Evolutionary conservation across 371 early-diverging fungal genomes (phyloP).

Genomic region (Cladochytrium tenue): DNA sequence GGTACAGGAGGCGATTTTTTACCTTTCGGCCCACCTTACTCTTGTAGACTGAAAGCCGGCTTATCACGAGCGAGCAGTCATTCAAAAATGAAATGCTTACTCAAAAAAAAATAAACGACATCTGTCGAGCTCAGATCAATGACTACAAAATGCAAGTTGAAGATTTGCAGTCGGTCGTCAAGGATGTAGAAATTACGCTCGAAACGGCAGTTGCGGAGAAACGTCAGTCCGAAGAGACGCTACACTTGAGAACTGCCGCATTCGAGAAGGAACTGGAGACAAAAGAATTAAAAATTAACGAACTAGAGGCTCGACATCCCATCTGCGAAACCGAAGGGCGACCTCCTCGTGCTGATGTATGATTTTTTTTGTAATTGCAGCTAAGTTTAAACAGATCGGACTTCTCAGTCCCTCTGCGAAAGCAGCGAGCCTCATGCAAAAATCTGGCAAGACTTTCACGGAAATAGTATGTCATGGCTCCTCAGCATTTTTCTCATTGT

Average conservation of each 20-base stretch:
- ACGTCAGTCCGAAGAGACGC: constrained; percentile 30
- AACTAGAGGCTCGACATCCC: constrained; percentile 12
- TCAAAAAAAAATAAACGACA: constrained; percentile 59
- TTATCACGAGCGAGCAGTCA: constrained; percentile 54
- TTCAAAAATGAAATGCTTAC: constrained; percentile 70
- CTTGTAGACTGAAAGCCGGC: constrained; percentile 46
- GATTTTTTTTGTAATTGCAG: background rate
- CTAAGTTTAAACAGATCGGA: background rate
- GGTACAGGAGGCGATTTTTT: constrained; percentile 17
- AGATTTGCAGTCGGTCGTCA: constrained; percentile 16
- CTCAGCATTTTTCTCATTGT: background rate
- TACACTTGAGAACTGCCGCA: constrained; percentile 22
- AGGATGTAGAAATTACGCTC: constrained; percentile 21
- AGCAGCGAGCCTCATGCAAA: constrained; percentile 49
- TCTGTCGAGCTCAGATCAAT: constrained; percentile 42
- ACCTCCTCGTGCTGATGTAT: background rate
- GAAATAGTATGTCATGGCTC: constrained; percentile 58
- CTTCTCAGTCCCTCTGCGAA: constrained; percentile 61
- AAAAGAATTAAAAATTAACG: constrained; percentile 17
- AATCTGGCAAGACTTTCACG: constrained; percentile 60
- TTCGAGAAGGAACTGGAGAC: constrained; percentile 21
- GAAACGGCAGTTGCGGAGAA: constrained; percentile 37
- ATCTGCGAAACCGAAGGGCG: constrained; percentile 4
- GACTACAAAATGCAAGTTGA: constrained; percentile 32
- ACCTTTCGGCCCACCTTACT: background rate